phyloP scores from a whole-genome alignment of 2,329 filamentous ascomycete species.

The Trichoderma guizhouense region DNA sequence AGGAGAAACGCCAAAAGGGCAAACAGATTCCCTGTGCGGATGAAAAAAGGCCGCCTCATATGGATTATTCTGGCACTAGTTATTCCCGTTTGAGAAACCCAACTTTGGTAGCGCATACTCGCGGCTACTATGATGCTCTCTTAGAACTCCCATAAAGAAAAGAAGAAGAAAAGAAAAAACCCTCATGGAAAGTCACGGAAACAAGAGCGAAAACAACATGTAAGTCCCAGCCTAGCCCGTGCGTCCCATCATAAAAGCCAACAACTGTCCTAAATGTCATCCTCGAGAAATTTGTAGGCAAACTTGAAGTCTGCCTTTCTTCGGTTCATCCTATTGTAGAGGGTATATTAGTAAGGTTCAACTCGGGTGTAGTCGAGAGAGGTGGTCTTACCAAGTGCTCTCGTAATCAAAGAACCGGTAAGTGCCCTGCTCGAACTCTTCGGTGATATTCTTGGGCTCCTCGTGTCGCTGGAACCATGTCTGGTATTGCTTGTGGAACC shows the following conservation, averaged over 20 bases:
- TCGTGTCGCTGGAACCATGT: slow-evolving; percentile 99
- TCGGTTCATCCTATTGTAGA: slow-evolving; percentile 92
- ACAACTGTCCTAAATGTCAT: slow-evolving; percentile 61
- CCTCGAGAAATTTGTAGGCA: slow-evolving; percentile 94
- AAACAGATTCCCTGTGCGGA: background rate
- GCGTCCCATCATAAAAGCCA: slow-evolving; percentile 3
- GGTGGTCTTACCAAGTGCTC: slow-evolving; percentile 78
- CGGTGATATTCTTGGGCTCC: slow-evolving; percentile 96
- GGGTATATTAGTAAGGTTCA: background rate
- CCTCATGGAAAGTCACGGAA: background rate
- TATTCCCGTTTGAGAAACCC: slow-evolving; percentile 16
- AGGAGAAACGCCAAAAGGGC: background rate
- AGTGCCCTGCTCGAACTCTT: slow-evolving; percentile 97
- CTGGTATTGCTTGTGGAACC: slow-evolving; percentile 99
- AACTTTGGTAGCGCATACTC: slow-evolving; percentile 13
- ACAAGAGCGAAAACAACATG: slow-evolving; percentile 8
- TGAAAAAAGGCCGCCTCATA: background rate
- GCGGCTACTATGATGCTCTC: slow-evolving; percentile 15
- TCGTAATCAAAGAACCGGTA: slow-evolving; percentile 99
- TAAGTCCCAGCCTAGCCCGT: background rate
- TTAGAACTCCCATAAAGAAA: slow-evolving; percentile 14
- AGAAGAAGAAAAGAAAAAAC: background rate
- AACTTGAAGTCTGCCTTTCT: slow-evolving; percentile 98
- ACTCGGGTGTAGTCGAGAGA: background rate
- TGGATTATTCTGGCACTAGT: slow-evolving; percentile 14